A percentile compares a stretch with the other conserved stretches of the same genome.
Conservation (phyloP, 352 stramenopile genomes). For the Stramenopiles sp. region DNA sequence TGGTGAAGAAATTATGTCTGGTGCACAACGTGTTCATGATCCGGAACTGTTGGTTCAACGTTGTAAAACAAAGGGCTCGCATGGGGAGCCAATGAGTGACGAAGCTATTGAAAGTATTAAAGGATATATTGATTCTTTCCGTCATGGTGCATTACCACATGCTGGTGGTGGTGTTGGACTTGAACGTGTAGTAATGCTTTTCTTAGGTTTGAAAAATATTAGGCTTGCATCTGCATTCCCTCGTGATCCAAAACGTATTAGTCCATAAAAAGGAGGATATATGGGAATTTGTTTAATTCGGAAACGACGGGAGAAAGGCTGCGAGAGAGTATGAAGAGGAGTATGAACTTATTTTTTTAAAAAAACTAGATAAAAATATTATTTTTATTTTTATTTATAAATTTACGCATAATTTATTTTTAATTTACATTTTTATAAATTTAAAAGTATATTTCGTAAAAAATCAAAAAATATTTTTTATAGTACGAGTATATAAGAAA, state of each 20-base stretch:
- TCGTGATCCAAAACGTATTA: constrained; percentile 67
- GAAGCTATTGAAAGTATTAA: constrained; percentile 68
- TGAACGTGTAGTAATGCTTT: constrained; percentile 97
- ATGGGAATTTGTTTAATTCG: too few relatives aligned
- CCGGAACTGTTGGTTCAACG: constrained; percentile 72
- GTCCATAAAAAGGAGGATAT: constrained; percentile 41
- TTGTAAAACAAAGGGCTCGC: constrained; percentile 34
- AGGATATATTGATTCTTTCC: constrained; percentile 94
- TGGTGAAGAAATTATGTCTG: constrained; percentile 97
- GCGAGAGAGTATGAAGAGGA: too few relatives aligned
- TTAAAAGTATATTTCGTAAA: too few relatives aligned
- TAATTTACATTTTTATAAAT: too few relatives aligned
- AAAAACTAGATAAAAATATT: too few relatives aligned
- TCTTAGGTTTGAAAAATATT: constrained; percentile 94
- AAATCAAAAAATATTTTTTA: too few relatives aligned
- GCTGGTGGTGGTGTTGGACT: constrained; percentile 92
- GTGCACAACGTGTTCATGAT: constrained; percentile 96
- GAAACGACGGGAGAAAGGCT: too few relatives aligned
- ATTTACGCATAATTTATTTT: too few relatives aligned
- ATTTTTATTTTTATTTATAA: too few relatives aligned
- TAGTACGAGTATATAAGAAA: too few relatives aligned
- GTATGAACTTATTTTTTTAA: too few relatives aligned
- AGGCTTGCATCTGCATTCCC: constrained; percentile 97
- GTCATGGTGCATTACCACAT: constrained; percentile 89
- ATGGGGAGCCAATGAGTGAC: constrained; percentile 35